A percentile compares a stretch with the other conserved stretches of the same genome.
These are phyloP conservation scores for Peltaster fructicola DNA, from an alignment of 2,329 filamentous ascomycete species.

Conservation along the genomic window DNA sequence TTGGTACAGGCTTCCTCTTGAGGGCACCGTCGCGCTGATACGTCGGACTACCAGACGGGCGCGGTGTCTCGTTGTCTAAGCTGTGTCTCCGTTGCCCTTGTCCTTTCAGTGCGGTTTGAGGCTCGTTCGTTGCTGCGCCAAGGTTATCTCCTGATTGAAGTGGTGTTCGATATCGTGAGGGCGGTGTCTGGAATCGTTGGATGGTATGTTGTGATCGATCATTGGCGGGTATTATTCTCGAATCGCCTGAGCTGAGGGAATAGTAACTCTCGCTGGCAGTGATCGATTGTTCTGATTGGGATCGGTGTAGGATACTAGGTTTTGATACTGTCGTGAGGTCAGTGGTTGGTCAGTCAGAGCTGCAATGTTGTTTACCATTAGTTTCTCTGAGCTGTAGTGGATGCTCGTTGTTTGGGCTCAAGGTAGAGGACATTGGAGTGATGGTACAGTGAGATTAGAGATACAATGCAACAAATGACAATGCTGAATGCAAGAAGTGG, in stretches of 20 bases:
- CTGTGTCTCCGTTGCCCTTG: slow-evolving; percentile 5
- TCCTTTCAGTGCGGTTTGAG: slow-evolving; percentile 3
- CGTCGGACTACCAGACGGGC: slow-evolving; percentile 1
- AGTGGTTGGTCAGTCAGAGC: not conserved
- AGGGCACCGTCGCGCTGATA: slow-evolving; percentile 11
- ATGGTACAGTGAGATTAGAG: not conserved
- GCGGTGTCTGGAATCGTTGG: slow-evolving; percentile 18
- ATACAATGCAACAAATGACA: not conserved
- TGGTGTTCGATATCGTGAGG: slow-evolving; percentile 19
- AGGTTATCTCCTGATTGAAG: slow-evolving; percentile 13
- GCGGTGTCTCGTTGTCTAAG: slow-evolving; percentile 3
- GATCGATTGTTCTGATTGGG: slow-evolving; percentile 28
- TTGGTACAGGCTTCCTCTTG: slow-evolving; percentile 19
- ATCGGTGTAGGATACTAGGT: slow-evolving; percentile 14
- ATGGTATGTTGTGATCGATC: slow-evolving; percentile 11
- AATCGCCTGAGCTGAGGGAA: slow-evolving; percentile 21
- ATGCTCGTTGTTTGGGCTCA: too few relatives aligned
- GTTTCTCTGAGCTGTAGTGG: not conserved
- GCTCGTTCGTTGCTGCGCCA: not conserved
- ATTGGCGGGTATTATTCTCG: slow-evolving; percentile 15
- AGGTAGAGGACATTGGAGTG: not conserved
- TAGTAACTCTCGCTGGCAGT: slow-evolving; percentile 34
- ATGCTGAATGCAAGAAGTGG: too few relatives aligned
- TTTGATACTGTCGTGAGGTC: slow-evolving; percentile 11
- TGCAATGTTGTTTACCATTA: not conserved